Percentiles rank a stretch among this genome's conserved stretches.
These are phyloP conservation scores for Fagus sylvatica DNA, from an alignment of 306 rosid species.

Conservation along the genomic window DNA sequence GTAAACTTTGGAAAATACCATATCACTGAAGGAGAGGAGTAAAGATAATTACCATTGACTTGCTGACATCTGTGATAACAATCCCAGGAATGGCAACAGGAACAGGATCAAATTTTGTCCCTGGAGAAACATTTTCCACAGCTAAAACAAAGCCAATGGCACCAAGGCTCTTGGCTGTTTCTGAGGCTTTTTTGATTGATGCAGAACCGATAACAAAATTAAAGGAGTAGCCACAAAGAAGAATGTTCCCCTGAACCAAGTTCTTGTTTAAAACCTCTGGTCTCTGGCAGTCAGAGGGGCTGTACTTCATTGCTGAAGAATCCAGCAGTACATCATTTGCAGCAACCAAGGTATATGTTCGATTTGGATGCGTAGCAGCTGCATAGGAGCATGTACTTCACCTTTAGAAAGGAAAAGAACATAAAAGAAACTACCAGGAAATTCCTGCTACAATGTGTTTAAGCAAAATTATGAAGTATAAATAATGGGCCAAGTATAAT, in stretches of 20 bases:
- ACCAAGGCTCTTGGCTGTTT: conserved; percentile 92
- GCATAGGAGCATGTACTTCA: conserved; percentile 39
- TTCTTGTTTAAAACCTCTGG: conserved; percentile 89
- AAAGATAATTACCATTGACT: conserved; percentile 65
- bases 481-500: background rate
- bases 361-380: conserved; percentile 82
- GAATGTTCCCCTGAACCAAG: conserved; percentile 87
- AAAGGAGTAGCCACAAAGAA: conserved; percentile 98
- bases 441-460: background rate
- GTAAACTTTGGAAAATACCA: background rate
- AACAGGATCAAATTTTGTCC: conserved; percentile 95
- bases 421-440: background rate
- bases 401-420: conserved; percentile 8
- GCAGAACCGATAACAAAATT: conserved; percentile 88
- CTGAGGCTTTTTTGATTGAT: conserved; percentile 81
- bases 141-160: conserved; percentile 97
- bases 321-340: conserved; percentile 92
- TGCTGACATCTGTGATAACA: conserved; percentile 73
- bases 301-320: conserved; percentile 80
- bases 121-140: conserved; percentile 91
- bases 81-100: conserved; percentile 92
- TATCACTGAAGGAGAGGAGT: conserved; percentile 1
- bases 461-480: background rate
- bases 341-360: conserved; percentile 80
- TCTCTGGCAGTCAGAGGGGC: conserved; percentile 93